Percentiles rank a stretch among this genome's conserved stretches.
phyloP scores from a whole-genome alignment of 2,329 filamentous ascomycete genomes.

The Pseudogymnoascus sp. region DNA sequence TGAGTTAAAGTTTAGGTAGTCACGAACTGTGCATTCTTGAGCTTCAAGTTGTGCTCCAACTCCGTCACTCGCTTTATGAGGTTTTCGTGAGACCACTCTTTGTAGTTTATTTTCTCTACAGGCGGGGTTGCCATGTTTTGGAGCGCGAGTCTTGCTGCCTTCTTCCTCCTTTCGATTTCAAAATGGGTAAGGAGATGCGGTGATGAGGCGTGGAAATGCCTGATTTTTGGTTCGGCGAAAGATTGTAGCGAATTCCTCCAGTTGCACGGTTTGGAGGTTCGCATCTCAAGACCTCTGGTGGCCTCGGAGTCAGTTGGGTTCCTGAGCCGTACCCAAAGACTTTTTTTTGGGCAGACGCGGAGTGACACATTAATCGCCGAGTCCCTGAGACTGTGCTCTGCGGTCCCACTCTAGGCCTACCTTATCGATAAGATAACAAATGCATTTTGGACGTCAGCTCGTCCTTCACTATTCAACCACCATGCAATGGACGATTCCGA shows the following conservation, averaged over 20 bases:
- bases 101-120: conserved; percentile 39
- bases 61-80: conserved; percentile 61
- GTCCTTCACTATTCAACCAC: conserved; percentile 23
- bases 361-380: conserved; percentile 1
- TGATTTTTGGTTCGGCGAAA: neutral
- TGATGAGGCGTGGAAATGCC: neutral
- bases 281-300: neutral
- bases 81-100: conserved; percentile 58
- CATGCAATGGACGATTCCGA: conserved; percentile 25
- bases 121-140: conserved; percentile 12
- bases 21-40: conserved; percentile 33
- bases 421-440: conserved; percentile 7
- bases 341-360: conserved; percentile 4
- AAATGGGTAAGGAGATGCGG: neutral
- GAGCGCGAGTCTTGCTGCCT: conserved; percentile 15
- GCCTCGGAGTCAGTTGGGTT: neutral
- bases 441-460: conserved; percentile 14
- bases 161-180: conserved; percentile 9
- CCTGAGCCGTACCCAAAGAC: neutral
- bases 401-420: neutral
- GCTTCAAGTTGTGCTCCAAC: conserved; percentile 58
- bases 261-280: neutral
- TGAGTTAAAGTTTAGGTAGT: conserved; percentile 14
- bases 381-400: conserved; percentile 1
- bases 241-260: neutral